Evolutionary conservation across 1,284 basidiomycete species (phyloP), one percentile per base, ranked within the genome.

Genomic region (Moesziomyces sp.): DNA sequence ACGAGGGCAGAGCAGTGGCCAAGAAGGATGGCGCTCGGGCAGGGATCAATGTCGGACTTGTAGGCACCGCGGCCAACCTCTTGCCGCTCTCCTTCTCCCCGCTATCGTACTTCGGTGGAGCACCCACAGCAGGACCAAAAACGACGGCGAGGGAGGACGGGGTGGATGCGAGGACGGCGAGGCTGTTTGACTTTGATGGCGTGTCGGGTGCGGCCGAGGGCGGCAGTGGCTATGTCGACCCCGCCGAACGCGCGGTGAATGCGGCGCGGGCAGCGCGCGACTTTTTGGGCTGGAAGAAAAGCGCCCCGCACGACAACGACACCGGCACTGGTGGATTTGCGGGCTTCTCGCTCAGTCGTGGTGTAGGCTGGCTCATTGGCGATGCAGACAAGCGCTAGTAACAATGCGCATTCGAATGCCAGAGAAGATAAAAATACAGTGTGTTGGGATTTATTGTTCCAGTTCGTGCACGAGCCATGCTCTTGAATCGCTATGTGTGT

Each of bases 311-410:
- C 6, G 42, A 34, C 14, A 11, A 38, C 3, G n/a, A 14, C 4
- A 18, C 38, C 4, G 40, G 34, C 26, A 57, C 46, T 19, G 48
- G 43, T 3, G 66, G 56, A 3, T 44, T 60, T n/a, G 66, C 59
- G 2, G 69, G 73, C 6, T 71, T 72, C 23, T 64, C 64, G 9
- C 53, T 76, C 14, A 71, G 59, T 19, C 38, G 59, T 3, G 68
- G 74, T 5, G 56, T 76, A 16, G 69, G 69, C 0, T 76, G 74
- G 74, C 46, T 76, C 38, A 72, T 76, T 28, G 74, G 74, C 23
- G 74, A 76, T 10, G 46, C 49, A 6, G 73, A 72, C 35, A 38
- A 50, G 40, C 57, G 49, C 23, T 54, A 42, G 21, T 8, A 18
- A 30, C 19, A 19, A 49, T 34, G 46, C 16, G 13, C 35, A 38